A percentile compares a stretch with the other conserved stretches of the same genome.
These are phyloP conservation scores for Pleurotus giganteus DNA, from an alignment of 768 basidiomycete species.

Conservation along the genomic window DNA sequence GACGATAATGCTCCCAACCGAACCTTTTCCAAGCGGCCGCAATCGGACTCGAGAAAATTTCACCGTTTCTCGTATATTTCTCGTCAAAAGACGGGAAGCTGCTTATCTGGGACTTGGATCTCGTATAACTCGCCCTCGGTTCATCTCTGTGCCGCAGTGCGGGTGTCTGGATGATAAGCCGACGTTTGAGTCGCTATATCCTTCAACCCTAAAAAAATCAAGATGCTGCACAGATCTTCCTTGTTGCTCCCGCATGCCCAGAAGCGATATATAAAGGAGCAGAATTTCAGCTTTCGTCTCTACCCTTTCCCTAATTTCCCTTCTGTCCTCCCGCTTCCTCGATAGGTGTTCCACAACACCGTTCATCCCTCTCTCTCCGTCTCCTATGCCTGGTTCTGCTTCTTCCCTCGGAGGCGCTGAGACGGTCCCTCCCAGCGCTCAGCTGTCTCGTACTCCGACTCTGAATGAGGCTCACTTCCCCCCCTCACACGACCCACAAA, in stretches of 20 bases:
- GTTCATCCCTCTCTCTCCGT: background rate
- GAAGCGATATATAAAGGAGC: conserved; percentile 6
- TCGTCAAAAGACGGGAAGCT: background rate
- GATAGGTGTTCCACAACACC: background rate
- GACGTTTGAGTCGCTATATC: conserved; percentile 2
- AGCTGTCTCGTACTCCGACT: conserved; percentile 7
- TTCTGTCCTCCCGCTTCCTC: background rate
- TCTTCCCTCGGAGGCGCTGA: background rate
- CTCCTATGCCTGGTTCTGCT: background rate
- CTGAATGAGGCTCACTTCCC: conserved; percentile 1
- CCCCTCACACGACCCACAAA: background rate
- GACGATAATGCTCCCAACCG: background rate
- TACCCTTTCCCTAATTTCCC: background rate
- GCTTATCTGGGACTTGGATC: background rate
- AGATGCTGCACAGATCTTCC: conserved; percentile 1
- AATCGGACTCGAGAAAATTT: background rate
- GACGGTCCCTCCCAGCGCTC: conserved; percentile 7
- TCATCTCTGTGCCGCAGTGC: conserved; percentile 3
- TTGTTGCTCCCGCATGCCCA: conserved; percentile 4
- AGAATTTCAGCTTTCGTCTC: background rate
- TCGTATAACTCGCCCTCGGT: background rate
- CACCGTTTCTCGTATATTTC: background rate
- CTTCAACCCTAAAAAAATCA: conserved; percentile 3
- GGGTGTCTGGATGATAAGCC: background rate
- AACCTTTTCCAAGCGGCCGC: conserved; percentile 2